Base-by-base conservation (phyloP, 768 basidiomycete genomes). In the Pleurotus ostreatus region DNA sequence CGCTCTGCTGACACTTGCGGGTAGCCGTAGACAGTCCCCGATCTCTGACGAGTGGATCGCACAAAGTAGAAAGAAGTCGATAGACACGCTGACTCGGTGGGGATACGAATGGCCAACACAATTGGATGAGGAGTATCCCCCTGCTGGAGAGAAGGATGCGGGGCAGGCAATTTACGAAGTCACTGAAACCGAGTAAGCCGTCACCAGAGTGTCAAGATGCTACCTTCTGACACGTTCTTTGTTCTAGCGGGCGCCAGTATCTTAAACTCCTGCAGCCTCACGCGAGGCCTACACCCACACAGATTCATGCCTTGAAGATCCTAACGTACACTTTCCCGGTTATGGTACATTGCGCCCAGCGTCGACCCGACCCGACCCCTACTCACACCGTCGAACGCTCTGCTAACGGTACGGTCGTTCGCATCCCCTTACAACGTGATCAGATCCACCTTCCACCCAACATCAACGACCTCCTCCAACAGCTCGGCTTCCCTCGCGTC, bases 251-350 rank as follows among this genome's bases (percentile, higher is more conserved):
- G 4, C 71, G 80, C 51, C 65, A 74, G 1, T 89, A 82, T 65
- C 75, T 90, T 20, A 74, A 75, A 23, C 75, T 89, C 23, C 58
- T 61, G 2, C 74, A 77, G 12, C 71, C 78, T 18, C 67, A 69
- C 39, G 76, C 68, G 30, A 66, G 63, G 46, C 86, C 88, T 2
- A 85, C 82, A 26, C 69, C 79, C n/a, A 63, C 74, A 41, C 89
- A 91, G 65, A 60, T 71, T 11, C 87, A 88, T 64, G 86, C 88
- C 2, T 71, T 90, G 44, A 76, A 80, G 55, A 78, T 89, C 13
- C 75, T 90, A 4, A 78, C 82, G 37, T 73, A 75, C 61, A 85
- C 85, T 34, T 84, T 78, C 68, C 73, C 74, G 37, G 71, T 81
- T 38, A 67, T 81, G 48, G 66, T 75, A 62, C 66, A 71, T 59